Base-by-base conservation (phyloP, 2,329 filamentous ascomycete genomes). In the Nemania abortiva region DNA sequence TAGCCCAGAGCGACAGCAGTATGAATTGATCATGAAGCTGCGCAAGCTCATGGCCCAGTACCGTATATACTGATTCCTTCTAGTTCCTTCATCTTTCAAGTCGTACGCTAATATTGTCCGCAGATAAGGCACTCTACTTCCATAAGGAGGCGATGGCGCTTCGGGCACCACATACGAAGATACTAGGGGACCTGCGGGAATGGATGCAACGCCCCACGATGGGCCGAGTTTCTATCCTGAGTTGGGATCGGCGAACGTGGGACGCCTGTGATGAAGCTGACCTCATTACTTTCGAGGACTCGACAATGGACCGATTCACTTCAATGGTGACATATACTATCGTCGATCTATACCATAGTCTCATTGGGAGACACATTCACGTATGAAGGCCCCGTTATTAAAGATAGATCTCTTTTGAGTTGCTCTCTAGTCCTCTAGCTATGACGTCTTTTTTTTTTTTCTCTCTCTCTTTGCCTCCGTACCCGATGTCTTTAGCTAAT, bases 241-340 rank as follows among this genome's bases (percentile, higher is more conserved):
- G 69, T 29, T 37, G 13, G 3, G 66, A 71, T 54, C 66, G 55
- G 24, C 20, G 39, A 58, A 69, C 66, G 15, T 71, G 66, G 66
- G 37, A 53, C 7, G 1, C 5, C 5, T 61, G 20, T 20, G 49
- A 69, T 15, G 29, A 49, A 7, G 37, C 27, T 18, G 66, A 71
- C 20, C 31, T 71, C 9, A 39, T 71, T 22, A 71, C 66, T 2
- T 71, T 71, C 20, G 66, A 71, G 22, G 64, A 71, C 42, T 71
- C 66, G 37, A 45, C 24, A n/a, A 71, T 71, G 66, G 66, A 71
- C 20, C 62, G 56, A 6, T 71, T 71, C 2, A 71, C 66, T 7
- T 61, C 59, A 27, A 37, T 69, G 31, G 29, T 71, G 6, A 71
- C 66, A 24, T 69, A 69, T 53, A 65, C 55, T 4, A 55, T 64